A percentile compares a stretch with the other conserved stretches of the same genome.
Conservation (phyloP, 2,329 filamentous ascomycete genomes). For the Xylariaceae sp. region DNA sequence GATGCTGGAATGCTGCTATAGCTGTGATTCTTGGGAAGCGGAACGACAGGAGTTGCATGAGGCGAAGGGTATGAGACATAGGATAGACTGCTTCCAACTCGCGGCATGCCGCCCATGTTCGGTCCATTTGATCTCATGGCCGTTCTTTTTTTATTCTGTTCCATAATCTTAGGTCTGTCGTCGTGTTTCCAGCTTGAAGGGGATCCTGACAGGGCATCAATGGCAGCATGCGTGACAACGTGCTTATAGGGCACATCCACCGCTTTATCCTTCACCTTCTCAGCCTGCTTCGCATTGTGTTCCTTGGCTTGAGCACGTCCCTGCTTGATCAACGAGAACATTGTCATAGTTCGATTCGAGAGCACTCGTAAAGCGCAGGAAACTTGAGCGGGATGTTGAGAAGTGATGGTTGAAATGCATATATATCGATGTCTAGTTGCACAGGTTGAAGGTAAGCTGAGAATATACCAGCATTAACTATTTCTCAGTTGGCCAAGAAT, state of each 20-base stretch:
- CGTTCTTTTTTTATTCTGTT: constrained; percentile 53
- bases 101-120: constrained; percentile 40
- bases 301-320: constrained; percentile 60
- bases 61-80: constrained; percentile 50
- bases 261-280: constrained; percentile 48
- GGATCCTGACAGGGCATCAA: constrained; percentile 58
- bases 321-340: constrained; percentile 57
- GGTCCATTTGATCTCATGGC: constrained; percentile 47
- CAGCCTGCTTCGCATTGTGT: constrained; percentile 50
- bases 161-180: constrained; percentile 51
- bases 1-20: constrained; percentile 43
- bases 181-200: constrained; percentile 54
- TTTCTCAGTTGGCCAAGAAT: background rate
- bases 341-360: constrained; percentile 49
- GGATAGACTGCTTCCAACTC: constrained; percentile 51
- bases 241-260: constrained; percentile 57
- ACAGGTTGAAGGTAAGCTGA: background rate
- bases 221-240: constrained; percentile 63
- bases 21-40: constrained; percentile 48
- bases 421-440: background rate
- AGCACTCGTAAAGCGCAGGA: background rate
- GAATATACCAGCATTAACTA: background rate
- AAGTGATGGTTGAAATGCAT: background rate
- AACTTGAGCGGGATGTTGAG: background rate
- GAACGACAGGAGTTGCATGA: constrained; percentile 43